Evolutionary conservation across 106 monocot genomes (phyloP).

Genomic region (Agapanthus africanus): DNA sequence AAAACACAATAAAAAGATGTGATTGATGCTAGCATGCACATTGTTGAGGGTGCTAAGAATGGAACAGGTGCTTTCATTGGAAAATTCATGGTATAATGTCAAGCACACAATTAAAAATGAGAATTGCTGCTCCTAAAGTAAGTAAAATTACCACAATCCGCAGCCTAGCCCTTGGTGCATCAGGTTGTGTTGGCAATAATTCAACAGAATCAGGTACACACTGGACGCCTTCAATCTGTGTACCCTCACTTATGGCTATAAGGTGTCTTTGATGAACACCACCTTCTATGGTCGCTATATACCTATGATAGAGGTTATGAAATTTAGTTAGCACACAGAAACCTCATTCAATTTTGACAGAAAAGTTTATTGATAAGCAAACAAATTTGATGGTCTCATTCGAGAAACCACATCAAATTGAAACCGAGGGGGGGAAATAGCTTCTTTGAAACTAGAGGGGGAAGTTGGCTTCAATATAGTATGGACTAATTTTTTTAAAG

Average conservation of each 20-base stretch:
- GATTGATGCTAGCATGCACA: constrained; percentile 2
- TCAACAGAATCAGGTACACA: constrained; percentile 89
- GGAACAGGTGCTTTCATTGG: background rate
- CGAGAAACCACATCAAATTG: background rate
- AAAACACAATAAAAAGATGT: background rate
- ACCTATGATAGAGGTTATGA: constrained; percentile 33
- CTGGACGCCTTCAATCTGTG: constrained; percentile 68
- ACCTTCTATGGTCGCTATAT: constrained; percentile 76
- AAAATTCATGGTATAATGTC: background rate
- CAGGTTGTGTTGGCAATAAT: constrained; percentile 57
- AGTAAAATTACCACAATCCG: constrained; percentile 68
- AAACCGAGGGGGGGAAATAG: no score
- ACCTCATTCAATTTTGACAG: no score
- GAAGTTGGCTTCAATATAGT: no score
- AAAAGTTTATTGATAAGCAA: background rate
- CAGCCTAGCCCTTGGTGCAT: constrained; percentile 50
- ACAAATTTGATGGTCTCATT: background rate
- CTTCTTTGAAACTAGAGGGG: no score
- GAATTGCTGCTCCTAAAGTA: background rate
- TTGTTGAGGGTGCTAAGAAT: background rate
- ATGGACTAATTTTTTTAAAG: no score
- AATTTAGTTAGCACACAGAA: no score
- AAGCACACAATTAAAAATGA: constrained; percentile 3
- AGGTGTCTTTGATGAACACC: constrained; percentile 63
- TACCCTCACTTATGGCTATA: constrained; percentile 77